Percentiles rank a stretch among this genome's conserved stretches.
Evolutionary conservation across 2,329 filamentous ascomycete genomes (phyloP).

Genomic region (Aspergillus ochraceoroseus): DNA sequence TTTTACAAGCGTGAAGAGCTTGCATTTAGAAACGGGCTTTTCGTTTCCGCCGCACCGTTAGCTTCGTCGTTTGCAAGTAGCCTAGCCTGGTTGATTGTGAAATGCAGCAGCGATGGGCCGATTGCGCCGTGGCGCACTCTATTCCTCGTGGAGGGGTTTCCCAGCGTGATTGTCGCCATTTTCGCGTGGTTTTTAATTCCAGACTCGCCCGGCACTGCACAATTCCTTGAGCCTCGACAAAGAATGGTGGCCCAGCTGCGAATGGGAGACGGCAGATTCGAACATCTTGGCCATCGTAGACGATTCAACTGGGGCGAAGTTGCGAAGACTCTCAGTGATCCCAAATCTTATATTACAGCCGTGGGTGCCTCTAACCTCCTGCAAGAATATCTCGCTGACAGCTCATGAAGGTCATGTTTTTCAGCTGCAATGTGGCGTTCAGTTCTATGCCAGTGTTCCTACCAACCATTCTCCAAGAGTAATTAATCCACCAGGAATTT

Average conservation of each 20-base stretch:
- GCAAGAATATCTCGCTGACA: not conserved
- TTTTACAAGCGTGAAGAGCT: constrained; percentile 66
- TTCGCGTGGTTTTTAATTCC: constrained; percentile 71
- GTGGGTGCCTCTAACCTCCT: constrained; percentile 30
- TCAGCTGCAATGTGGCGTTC: constrained; percentile 83
- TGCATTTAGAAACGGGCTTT: constrained; percentile 77
- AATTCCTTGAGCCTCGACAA: constrained; percentile 59
- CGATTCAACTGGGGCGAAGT: constrained; percentile 55
- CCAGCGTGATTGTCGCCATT: constrained; percentile 68
- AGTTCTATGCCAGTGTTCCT: constrained; percentile 82
- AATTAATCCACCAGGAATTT: constrained; percentile 18
- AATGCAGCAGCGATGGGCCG: constrained; percentile 58
- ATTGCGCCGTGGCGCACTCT: constrained; percentile 81
- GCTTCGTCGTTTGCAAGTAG: constrained; percentile 67
- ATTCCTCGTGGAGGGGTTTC: constrained; percentile 80
- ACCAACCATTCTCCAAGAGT: constrained; percentile 68
- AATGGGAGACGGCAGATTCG: constrained; percentile 46
- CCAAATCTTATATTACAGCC: constrained; percentile 69
- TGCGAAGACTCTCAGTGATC: constrained; percentile 57
- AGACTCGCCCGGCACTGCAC: constrained; percentile 64
- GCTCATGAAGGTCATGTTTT: constrained; percentile 63
- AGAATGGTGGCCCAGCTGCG: constrained; percentile 66
- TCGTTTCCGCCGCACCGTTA: constrained; percentile 68
- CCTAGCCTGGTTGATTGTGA: constrained; percentile 70
- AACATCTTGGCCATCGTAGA: not conserved